Evolutionary conservation across 2,329 filamentous ascomycete genomes (phyloP), one percentile per base, ranked within the genome.

Genomic region (Aspergillus sp.): DNA sequence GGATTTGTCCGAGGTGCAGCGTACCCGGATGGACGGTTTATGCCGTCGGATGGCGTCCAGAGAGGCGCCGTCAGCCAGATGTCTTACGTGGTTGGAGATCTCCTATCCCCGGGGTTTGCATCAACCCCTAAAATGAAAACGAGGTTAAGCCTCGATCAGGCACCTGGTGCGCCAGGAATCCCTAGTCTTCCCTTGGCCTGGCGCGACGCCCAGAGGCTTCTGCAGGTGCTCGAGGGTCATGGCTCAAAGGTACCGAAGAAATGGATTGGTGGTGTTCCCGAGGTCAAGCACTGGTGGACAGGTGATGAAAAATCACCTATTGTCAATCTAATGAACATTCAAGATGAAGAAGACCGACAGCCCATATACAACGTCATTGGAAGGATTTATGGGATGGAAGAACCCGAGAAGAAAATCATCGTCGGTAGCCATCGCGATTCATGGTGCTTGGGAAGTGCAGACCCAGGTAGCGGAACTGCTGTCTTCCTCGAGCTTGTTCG

Each of bases 361-460:
- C 85, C 88, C 5, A 95, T 99, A 60, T 96, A 91, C 84, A 99
- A 99, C 68, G 86, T 98, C 0, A 86, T 96, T 67, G 93, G 90
- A 32, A 84, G 87, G 54, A 93, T 99, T 51, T 78, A 82, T 12
- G 95, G 95, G n/a, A 81, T 91, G 56, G 95, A 98, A 74, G 88
- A 95, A 70, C 81, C 82, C 1, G 85, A 89, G 59, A 93, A 96
- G 75, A 89, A 88, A 56, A 87, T 98, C 68, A 88, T 97, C 56
- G 83, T 99, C 55, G 95, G 95, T 51, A 97, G 93, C 73, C 93
- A 96, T 71, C 91, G 95, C 18, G 95, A 99, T 74, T 86, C 91
- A 0, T 96, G 91, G 90, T 89, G 90, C 52, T 91, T 95, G 68
- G 95, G 95, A 55, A 90, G 91, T 24, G 87, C 87, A 1, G 90